Conservation (phyloP, 2,329 filamentous ascomycete species). For the Aspergillus carbonarius region DNA sequence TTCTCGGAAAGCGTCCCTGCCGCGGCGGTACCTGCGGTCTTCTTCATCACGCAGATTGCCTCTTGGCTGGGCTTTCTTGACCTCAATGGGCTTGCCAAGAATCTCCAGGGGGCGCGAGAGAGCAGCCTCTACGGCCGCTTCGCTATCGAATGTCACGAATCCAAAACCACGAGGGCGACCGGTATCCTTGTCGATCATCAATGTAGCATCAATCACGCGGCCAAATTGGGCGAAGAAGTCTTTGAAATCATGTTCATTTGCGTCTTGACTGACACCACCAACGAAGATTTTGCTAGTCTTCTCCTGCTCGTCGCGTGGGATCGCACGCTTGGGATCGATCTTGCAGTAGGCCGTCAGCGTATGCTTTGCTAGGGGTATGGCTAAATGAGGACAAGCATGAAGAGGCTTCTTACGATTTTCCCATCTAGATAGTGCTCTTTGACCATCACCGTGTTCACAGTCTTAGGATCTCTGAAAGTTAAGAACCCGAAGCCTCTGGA, state of each 20-base stretch:
- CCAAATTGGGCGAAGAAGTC: conserved; percentile 97
- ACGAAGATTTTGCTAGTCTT: conserved; percentile 99
- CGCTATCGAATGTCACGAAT: conserved; percentile 97
- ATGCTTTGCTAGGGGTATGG: not conserved
- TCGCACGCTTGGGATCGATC: conserved; percentile 98
- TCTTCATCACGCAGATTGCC: conserved; percentile 94
- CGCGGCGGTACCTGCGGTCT: conserved; percentile 55
- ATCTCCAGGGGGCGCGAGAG: conserved; percentile 84
- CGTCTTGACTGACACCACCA: conserved; percentile 94
- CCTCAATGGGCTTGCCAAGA: conserved; percentile 92
- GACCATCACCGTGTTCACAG: conserved; percentile 98
- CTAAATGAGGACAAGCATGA: conserved; percentile 2
- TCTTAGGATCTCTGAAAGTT: conserved; percentile 96
- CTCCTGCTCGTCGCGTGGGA: conserved; percentile 95
- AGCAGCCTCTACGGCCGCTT: conserved; percentile 89
- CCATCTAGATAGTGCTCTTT: conserved; percentile 98
- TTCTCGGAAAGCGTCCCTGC: conserved; percentile 43
- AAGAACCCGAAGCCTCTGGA: conserved; percentile 96
- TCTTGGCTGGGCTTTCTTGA: conserved; percentile 94
- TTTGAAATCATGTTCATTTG: conserved; percentile 92
- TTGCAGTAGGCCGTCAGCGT: conserved; percentile 42
- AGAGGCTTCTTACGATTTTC: conserved; percentile 74
- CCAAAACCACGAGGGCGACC: conserved; percentile 95
- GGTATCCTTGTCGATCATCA: conserved; percentile 99
- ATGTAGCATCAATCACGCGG: conserved; percentile 90